phyloP scores from a whole-genome alignment of 768 basidiomycete species.

The Trametes sanguinea region DNA sequence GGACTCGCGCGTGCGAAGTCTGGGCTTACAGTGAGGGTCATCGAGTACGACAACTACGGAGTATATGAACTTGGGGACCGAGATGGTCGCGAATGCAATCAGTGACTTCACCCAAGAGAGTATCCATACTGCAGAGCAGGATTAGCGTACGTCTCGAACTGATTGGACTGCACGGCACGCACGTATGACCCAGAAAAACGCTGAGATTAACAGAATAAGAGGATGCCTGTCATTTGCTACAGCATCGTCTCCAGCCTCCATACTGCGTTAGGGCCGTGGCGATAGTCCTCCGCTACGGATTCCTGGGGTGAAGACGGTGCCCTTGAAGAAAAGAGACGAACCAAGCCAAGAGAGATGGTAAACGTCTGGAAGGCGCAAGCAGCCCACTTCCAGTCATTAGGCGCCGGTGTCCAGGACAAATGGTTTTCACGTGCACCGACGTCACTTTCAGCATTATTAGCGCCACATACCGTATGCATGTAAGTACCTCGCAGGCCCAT shows the following conservation, averaged over 20 bases:
- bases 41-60: slow-evolving; percentile 80
- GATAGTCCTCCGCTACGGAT: background rate
- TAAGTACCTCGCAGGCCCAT: no score
- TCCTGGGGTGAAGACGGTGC: no score
- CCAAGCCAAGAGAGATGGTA: no score
- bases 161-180: slow-evolving; percentile 37
- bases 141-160: slow-evolving; percentile 6
- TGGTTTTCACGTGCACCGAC: background rate
- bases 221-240: slow-evolving; percentile 57
- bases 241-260: slow-evolving; percentile 20
- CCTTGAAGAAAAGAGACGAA: no score
- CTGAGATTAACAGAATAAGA: slow-evolving; percentile 72
- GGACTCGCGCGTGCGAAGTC: slow-evolving; percentile 9
- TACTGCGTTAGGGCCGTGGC: background rate
- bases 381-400: background rate
- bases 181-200: slow-evolving; percentile 85
- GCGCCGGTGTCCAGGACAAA: background rate
- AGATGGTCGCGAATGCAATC: slow-evolving; percentile 80
- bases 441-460: background rate
- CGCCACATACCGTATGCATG: no score
- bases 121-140: slow-evolving; percentile 62
- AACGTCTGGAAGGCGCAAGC: background rate
- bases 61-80: slow-evolving; percentile 78
- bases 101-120: slow-evolving; percentile 76
- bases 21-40: slow-evolving; percentile 73